Evolutionary conservation across 495 filamentous ascomycete genomes (phyloP), one percentile per base, ranked within the genome.

Genomic region (Neurospora sp.): DNA sequence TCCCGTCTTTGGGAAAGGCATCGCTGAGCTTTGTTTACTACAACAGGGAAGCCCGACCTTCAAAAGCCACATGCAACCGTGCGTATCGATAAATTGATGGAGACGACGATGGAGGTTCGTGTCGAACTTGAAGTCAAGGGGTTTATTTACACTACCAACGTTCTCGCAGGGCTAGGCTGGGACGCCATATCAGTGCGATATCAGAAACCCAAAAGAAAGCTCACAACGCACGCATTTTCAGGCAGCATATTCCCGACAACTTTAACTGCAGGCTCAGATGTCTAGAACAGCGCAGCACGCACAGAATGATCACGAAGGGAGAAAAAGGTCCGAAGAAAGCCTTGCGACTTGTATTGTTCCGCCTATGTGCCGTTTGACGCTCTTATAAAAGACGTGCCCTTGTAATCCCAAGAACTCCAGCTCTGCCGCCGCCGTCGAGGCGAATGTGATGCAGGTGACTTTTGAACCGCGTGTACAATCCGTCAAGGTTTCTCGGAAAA

Each of bases 251-350:
- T 16, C 27, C 12, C 53, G 2, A 18, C 1, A 5, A 18, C 12
- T 65, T 61, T 16, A 65, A 27, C 27, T 65, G 53, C 53, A 35
- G 53, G 27, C 12, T 6, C 53, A 65, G 12, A 65, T 22, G 42
- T 18, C 39, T 9, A n/a, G 27, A 42, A 70, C 14, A 48, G 37
- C 20, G 18, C 31, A 71, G 22, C 40, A 71, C 11, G 6, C 18
- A 20, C 22, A 12, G 18, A 59, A 46, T 9, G 48, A 8, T 65
- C 53, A 65, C 53, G 31, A 39, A 20, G 39, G 71, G 18, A 16
- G 69, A 70, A 68, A 69, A 40, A 40, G 40, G 59, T 76, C 78
- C 78, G 73, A 77, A 78, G 74, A 77, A 68, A 77, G 61, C 73
- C 61, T 72, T 53, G 71, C 72, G 53, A 65, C 31, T 72, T 78